Evolutionary conservation across 2,329 filamentous ascomycete genomes (phyloP), one percentile per base, ranked within the genome.

Genomic region (Fusarium staphyleae): DNA sequence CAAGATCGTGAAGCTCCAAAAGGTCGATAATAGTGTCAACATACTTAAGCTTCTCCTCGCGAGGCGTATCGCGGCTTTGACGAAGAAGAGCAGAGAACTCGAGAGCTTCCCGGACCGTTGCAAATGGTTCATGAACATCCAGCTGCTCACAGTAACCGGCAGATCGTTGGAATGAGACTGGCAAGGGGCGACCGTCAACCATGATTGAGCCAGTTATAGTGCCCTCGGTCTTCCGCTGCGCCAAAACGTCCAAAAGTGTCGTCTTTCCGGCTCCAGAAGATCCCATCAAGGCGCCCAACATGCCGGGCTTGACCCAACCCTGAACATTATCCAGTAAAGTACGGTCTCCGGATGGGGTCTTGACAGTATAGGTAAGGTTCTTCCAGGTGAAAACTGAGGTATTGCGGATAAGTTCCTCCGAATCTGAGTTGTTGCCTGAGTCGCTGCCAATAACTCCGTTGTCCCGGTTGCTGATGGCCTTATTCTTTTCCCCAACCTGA

Each of bases 251-350:
- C 6, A 96, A 78, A 3, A 96, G 81, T 0, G 91, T 95, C 0
- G 91, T 96, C 74, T 96, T 96, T 44, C 91, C 91, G 13, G 91
- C 91, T 60, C 90, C 90, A 10, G 87, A 89, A 2, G 89, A 85
- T 65, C 90, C 87, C 89, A 93, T 90, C n/a, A 93, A 77, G 4
- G 89, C 90, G 3, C 87, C 90, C 15, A 92, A 73, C 59, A 87
- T 91, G 37, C 90, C 90, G 1, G 90, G 89, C 71, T 91, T 90
- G 48, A 93, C 88, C 85, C 88, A 96, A 3, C 91, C 91, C 60
- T 92, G 85, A 1, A 96, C 88, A 50, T 93, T 82, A 58, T 95
- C 86, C 7, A 96, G 77, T 52, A 96, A 85, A 11, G 83, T 77
- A 8, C 88, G 84, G 81, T 91, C 77, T 3, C 83, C 83, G 1